Conservation (phyloP, 148 eudicot species). For the Rheum nobile region DNA sequence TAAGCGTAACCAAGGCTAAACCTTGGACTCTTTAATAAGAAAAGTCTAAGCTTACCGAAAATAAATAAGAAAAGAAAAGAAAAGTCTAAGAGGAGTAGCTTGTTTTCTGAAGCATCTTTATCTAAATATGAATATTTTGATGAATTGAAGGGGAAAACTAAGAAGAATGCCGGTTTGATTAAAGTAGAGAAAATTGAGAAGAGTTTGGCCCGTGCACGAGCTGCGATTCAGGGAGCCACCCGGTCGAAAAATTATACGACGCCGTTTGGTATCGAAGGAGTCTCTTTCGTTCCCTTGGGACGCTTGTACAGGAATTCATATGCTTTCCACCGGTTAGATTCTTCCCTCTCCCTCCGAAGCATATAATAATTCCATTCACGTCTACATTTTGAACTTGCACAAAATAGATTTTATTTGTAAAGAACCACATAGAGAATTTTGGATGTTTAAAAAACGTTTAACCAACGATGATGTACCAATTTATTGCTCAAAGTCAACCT, state of each 20-base stretch:
- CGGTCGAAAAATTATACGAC: background rate
- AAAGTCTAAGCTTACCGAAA: too few relatives aligned
- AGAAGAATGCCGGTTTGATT: background rate
- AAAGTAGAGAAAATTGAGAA: background rate
- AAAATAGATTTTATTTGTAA: too few relatives aligned
- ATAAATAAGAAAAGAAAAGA: too few relatives aligned
- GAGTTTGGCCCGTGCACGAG: conserved; percentile 3
- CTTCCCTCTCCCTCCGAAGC: background rate
- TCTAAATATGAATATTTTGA: background rate
- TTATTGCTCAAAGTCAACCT: too few relatives aligned
- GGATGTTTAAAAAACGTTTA: too few relatives aligned
- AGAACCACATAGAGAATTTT: background rate
- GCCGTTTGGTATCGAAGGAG: background rate
- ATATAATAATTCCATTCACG: background rate
- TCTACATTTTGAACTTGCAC: background rate
- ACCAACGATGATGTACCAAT: too few relatives aligned
- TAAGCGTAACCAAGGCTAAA: too few relatives aligned
- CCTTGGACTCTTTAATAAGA: too few relatives aligned
- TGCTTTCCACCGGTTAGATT: conserved; percentile 3
- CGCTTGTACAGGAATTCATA: conserved; percentile 1
- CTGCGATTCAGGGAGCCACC: conserved; percentile 3
- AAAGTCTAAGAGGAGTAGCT: background rate
- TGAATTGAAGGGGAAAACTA: background rate
- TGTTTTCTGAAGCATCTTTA: background rate
- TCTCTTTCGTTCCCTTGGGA: background rate